Percentiles rank a stretch among this genome's conserved stretches.
These are phyloP conservation scores for Phlyctochytrium planicorne DNA, from an alignment of 192 early-diverging fungal species.

Conservation along the genomic window DNA sequence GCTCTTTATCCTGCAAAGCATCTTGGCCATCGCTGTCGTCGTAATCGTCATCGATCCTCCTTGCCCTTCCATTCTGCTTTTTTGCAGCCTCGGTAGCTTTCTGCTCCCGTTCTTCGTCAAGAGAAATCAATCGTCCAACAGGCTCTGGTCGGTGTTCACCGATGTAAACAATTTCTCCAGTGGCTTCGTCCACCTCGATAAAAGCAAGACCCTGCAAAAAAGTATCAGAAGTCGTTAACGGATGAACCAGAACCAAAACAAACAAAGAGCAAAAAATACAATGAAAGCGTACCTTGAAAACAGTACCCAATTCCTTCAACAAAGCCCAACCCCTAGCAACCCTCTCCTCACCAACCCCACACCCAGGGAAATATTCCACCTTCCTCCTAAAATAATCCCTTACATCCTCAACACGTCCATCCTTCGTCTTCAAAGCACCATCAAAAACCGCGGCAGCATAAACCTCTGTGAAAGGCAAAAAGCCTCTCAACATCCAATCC, in stretches of 20 bases:
- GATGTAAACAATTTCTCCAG: not conserved
- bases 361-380: not conserved
- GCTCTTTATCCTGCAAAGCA: too few species aligned
- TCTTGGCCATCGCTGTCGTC: too few species aligned
- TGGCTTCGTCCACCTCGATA: not conserved
- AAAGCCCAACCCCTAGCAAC: not conserved
- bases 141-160: too few species aligned
- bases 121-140: too few species aligned
- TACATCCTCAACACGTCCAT: slow-evolving; percentile 10
- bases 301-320: slow-evolving; percentile 5
- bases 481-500: slow-evolving; percentile 21
- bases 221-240: too few species aligned
- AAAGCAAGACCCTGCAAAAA: not conserved
- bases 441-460: slow-evolving; percentile 19
- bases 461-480: slow-evolving; percentile 19
- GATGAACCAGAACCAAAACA: not conserved
- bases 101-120: too few species aligned
- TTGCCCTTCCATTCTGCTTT: too few species aligned
- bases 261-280: not conserved
- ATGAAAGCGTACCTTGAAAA: slow-evolving; percentile 2
- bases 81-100: too few species aligned
- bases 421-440: not conserved
- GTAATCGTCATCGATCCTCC: too few species aligned
- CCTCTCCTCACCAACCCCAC: not conserved
- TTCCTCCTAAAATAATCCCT: not conserved